phyloP scores from a whole-genome alignment of 2,329 filamentous ascomycete species.

The Scytalidium sp. region DNA sequence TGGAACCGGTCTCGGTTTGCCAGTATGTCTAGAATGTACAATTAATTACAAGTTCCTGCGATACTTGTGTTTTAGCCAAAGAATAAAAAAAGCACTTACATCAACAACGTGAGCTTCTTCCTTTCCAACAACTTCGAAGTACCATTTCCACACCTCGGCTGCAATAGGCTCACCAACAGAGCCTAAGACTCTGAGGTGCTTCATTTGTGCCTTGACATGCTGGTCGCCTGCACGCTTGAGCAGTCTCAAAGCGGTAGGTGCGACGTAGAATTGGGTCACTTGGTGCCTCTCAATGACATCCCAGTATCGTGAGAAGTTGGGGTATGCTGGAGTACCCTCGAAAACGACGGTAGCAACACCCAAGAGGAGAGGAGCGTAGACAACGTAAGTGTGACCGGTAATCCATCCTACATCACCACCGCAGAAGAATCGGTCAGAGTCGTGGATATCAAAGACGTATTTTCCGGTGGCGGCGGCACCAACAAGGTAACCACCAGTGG shows the following conservation, averaged over 20 bases:
- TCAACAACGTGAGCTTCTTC: constrained; percentile 92
- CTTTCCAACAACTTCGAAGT: constrained; percentile 92
- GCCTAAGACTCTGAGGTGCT: constrained; percentile 82
- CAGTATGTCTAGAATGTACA: constrained; percentile 77
- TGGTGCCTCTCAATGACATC: constrained; percentile 94
- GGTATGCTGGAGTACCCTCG: constrained; percentile 95
- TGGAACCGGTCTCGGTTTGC: constrained; percentile 98
- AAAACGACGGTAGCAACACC: constrained; percentile 96
- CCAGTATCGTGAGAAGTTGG: constrained; percentile 98
- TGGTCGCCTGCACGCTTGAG: constrained; percentile 95
- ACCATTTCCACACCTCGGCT: constrained; percentile 99
- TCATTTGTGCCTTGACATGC: constrained; percentile 87
- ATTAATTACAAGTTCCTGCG: constrained; percentile 20
- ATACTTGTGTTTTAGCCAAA: not conserved
- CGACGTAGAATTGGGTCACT: constrained; percentile 97
- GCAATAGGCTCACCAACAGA: constrained; percentile 98
- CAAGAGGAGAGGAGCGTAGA: constrained; percentile 90
- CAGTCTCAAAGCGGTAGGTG: constrained; percentile 86
- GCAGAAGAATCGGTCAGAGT: constrained; percentile 92
- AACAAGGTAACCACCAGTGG: constrained; percentile 90
- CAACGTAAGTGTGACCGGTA: constrained; percentile 96
- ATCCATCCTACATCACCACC: constrained; percentile 99
- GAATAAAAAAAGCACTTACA: constrained; percentile 54
- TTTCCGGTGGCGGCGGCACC: constrained; percentile 93
- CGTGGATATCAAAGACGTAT: constrained; percentile 98